These are phyloP conservation scores for Candida sanyiensis DNA, from an alignment of 805 yeast species.

Conservation along the genomic window DNA sequence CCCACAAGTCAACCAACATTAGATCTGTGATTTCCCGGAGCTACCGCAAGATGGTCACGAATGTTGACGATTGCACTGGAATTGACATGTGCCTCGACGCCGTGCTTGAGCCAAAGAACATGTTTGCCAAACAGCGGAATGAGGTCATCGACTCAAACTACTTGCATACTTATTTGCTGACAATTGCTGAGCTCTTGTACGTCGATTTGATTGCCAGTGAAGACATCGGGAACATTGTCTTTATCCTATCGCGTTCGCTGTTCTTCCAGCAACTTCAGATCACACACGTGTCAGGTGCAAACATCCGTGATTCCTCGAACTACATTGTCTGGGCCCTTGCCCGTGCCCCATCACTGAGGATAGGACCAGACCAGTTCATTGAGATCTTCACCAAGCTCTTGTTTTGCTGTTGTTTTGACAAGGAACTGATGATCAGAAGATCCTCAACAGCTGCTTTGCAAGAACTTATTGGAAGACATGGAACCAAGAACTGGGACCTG, in stretches of 20 bases:
- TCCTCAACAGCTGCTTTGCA: slow-evolving; percentile 86
- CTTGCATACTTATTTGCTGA: slow-evolving; percentile 31
- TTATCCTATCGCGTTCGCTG: slow-evolving; percentile 40
- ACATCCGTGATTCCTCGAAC: slow-evolving; percentile 79
- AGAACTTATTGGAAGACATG: slow-evolving; percentile 77
- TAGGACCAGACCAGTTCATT: slow-evolving; percentile 17
- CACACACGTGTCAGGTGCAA: slow-evolving; percentile 52
- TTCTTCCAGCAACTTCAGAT: slow-evolving; percentile 53
- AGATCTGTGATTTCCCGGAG: slow-evolving; percentile 67
- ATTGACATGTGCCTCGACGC: slow-evolving; percentile 35
- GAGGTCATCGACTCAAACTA: slow-evolving; percentile 28
- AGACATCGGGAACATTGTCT: slow-evolving; percentile 11
- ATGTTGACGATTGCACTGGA: slow-evolving; percentile 33
- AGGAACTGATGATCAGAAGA: slow-evolving; percentile 66
- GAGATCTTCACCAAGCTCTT: slow-evolving; percentile 34
- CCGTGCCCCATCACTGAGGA: slow-evolving; percentile 31
- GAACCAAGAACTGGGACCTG: slow-evolving; percentile 33
- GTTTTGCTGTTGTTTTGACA: slow-evolving; percentile 57
- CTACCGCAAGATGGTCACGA: slow-evolving; percentile 40
- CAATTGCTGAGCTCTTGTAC: slow-evolving; percentile 30
- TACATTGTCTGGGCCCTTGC: slow-evolving; percentile 78
- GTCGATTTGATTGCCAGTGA: slow-evolving; percentile 11
- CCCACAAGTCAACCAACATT: slow-evolving; percentile 46
- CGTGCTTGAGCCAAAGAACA: slow-evolving; percentile 18
- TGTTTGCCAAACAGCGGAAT: slow-evolving; percentile 27